These are phyloP conservation scores for Boechera divaricarpa DNA, from an alignment of 345 rosid species.

Conservation along the genomic window DNA sequence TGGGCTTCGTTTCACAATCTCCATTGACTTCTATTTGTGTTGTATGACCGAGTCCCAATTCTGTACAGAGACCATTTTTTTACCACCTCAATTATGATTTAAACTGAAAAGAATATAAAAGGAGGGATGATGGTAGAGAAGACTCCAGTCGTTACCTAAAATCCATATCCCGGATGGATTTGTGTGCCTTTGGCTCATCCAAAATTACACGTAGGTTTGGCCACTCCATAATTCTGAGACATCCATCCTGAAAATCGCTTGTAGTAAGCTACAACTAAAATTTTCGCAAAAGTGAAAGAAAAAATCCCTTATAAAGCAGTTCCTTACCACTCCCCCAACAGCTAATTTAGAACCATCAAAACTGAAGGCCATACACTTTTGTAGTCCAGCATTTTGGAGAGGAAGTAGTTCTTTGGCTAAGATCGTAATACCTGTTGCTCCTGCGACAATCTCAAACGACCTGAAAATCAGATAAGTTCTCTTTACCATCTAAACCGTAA, in stretches of 20 bases:
- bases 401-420: constrained; percentile 63
- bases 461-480: constrained; percentile 51
- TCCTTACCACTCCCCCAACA: constrained; percentile 84
- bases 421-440: constrained; percentile 54
- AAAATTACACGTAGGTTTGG: constrained; percentile 68
- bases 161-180: constrained; percentile 84
- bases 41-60: constrained; percentile 5
- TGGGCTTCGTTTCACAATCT: not conserved
- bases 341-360: constrained; percentile 92
- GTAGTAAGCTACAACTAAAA: constrained; percentile 21
- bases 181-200: constrained; percentile 86
- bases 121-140: constrained; percentile 7
- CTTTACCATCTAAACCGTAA: constrained; percentile 6
- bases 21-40: not conserved
- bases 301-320: not conserved
- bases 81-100: not conserved
- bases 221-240: constrained; percentile 89
- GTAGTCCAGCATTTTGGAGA: constrained; percentile 70
- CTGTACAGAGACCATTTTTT: constrained; percentile 1
- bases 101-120: not conserved
- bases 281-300: not conserved
- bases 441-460: constrained; percentile 68
- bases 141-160: constrained; percentile 58
- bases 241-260: constrained; percentile 71
- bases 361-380: constrained; percentile 85